A percentile compares a stretch with the other conserved stretches of the same genome.
These are phyloP conservation scores for Hypomyces perniciosus DNA, from an alignment of 2,329 filamentous ascomycete genomes.

Conservation along the genomic window DNA sequence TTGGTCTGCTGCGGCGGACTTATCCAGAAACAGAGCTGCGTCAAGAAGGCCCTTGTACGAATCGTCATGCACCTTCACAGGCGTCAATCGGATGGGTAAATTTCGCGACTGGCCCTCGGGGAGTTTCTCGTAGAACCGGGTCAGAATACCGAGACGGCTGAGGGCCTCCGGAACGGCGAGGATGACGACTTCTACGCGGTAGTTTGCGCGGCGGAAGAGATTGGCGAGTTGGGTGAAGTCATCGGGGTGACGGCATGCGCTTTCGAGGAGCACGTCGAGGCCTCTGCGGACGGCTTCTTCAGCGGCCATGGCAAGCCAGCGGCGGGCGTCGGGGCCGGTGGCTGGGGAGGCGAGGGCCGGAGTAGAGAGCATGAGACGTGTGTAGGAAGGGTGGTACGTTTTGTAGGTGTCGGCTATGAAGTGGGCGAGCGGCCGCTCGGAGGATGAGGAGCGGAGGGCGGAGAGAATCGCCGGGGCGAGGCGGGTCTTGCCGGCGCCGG, in stretches of 20 bases:
- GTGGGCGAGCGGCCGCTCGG: conserved; percentile 26
- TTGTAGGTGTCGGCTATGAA: conserved; percentile 46
- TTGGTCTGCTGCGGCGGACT: conserved; percentile 23
- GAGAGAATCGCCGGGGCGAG: conserved; percentile 33
- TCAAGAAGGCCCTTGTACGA: conserved; percentile 34
- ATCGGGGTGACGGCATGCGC: conserved; percentile 37
- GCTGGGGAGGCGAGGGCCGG: conserved; percentile 34
- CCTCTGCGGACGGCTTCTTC: conserved; percentile 24
- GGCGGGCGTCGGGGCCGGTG: conserved; percentile 35
- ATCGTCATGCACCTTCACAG: conserved; percentile 39
- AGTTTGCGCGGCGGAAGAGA: conserved; percentile 29
- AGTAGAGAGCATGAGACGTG: conserved; percentile 22
- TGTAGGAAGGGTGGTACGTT: conserved; percentile 39
- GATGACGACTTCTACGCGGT: conserved; percentile 34
- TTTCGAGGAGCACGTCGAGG: conserved; percentile 38
- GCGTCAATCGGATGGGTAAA: conserved; percentile 37
- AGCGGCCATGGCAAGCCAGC: conserved; percentile 39
- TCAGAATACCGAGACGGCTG: conserved; percentile 37
- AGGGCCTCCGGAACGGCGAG: conserved; percentile 37
- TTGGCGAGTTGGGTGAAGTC: conserved; percentile 34
- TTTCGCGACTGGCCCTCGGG: conserved; percentile 30
- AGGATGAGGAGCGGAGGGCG: conserved; percentile 20
- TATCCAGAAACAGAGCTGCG: conserved; percentile 34
- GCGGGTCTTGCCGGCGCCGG: conserved; percentile 43
- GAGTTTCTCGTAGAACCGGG: conserved; percentile 31